phyloP scores from a whole-genome alignment of 1,139 yeast species.

The Sugiyamaella xylanicola region DNA sequence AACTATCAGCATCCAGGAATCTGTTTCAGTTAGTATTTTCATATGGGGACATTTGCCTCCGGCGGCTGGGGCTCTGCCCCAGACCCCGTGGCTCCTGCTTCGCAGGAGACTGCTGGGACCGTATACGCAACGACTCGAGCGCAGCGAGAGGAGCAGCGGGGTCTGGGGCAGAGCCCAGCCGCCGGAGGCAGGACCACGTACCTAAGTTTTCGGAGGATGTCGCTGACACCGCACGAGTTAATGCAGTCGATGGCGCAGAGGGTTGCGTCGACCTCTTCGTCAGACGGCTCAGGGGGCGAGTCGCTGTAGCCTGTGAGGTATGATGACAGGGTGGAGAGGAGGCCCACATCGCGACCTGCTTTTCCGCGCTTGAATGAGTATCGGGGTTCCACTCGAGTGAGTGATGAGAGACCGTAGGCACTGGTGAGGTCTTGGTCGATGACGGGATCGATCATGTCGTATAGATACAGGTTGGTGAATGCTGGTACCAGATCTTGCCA shows the following conservation, averaged over 20 bases:
- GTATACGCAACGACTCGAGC: neutral
- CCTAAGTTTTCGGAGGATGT: conserved; percentile 48
- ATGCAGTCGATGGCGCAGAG: conserved; percentile 81
- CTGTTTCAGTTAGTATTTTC: conserved; percentile 9
- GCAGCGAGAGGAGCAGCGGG: neutral
- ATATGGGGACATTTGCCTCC: neutral
- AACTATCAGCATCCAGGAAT: conserved; percentile 19
- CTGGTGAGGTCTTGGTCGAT: conserved; percentile 19
- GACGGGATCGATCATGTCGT: conserved; percentile 55
- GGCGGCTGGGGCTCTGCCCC: neutral
- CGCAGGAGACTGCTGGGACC: neutral
- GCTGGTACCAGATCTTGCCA: conserved; percentile 68
- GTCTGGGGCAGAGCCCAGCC: neutral
- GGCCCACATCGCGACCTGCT: conserved; percentile 66
- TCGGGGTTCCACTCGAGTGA: conserved; percentile 67
- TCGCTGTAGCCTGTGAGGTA: conserved; percentile 86
- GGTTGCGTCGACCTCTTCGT: conserved; percentile 87
- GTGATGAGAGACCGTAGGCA: conserved; percentile 34
- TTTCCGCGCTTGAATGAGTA: conserved; percentile 63
- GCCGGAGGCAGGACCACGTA: conserved; percentile 2
- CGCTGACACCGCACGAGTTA: conserved; percentile 60
- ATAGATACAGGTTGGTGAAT: conserved; percentile 67
- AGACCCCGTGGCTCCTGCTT: neutral
- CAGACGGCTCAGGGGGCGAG: conserved; percentile 88
- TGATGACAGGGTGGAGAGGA: conserved; percentile 87